Base-by-base conservation (phyloP, 2,329 filamentous ascomycete species). In the Rhinocladiella mackenziei region DNA sequence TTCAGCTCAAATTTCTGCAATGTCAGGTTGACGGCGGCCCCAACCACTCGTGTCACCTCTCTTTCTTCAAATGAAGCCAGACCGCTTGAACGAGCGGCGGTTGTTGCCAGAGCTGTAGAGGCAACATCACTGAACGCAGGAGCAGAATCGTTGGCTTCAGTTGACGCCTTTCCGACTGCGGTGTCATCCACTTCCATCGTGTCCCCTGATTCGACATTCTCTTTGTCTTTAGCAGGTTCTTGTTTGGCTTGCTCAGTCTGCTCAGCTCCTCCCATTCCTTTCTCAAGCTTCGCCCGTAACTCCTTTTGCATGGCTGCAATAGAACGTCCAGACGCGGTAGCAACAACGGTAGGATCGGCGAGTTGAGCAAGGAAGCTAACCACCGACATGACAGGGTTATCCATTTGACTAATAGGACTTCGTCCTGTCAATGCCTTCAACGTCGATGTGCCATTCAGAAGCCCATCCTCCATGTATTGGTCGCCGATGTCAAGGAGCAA, bases 341-440 rank as follows among this genome's bases (percentile, higher is more conserved):
- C 91, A 2, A 92, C 89, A 53, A 91, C 88, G 33, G 82, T 83
- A 1, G 92, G 91, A 55, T 96, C 89, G 1, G 89, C 87, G 48
- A 98, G 78, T 53, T 88, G 86, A 36, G 91, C 91, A 8, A 98
- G 75, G 73, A 96, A 98, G 41, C 86, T 86, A 56, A 98, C 86
- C 2, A 97, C 92, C 14, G 89, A 95, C 78, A 98, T 84, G 52
- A 98, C 87, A 0, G 94, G 91, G 65, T 97, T 98, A 60, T 98
- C 92, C 10, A 86, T 83, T 62, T 94, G 87, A 63, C 80, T 89
- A 65, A 97, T 92, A 0, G 92, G 92, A 33, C 95, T 76, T 50
- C 88, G 82, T 6, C 89, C 89, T 48, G 84, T 78, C 39, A 87
- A 77, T 44, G 80, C 77, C 23, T 84, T 83, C 73, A 84, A 72